These are phyloP conservation scores for Aureobasidium melanogenum DNA, from an alignment of 2,329 filamentous ascomycete species.

Conservation along the genomic window DNA sequence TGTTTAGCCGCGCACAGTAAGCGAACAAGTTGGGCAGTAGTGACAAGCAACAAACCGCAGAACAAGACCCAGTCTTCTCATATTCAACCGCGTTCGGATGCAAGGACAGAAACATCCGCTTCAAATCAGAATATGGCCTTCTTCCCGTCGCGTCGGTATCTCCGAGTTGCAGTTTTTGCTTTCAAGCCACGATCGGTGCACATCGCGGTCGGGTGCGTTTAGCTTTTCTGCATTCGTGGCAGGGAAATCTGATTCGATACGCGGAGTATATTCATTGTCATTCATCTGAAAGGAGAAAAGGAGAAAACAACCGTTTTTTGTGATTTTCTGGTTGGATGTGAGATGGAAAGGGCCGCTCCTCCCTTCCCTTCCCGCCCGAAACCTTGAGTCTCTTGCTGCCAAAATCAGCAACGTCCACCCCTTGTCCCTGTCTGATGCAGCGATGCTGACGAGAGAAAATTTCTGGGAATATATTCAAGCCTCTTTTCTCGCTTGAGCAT, in stretches of 20 bases:
- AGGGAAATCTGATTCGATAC: neutral
- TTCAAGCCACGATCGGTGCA: neutral
- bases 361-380: neutral
- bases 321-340: conserved; percentile 1
- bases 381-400: neutral
- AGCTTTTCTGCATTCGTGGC: neutral
- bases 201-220: neutral
- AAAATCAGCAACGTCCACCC: neutral
- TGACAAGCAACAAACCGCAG: neutral
- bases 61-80: neutral
- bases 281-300: neutral
- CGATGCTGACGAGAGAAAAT: neutral
- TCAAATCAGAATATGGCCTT: conserved; percentile 1
- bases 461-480: neutral
- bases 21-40: conserved; percentile 1
- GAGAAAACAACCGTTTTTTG: neutral
- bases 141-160: neutral
- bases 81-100: conserved; percentile 6
- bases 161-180: neutral
- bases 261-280: neutral
- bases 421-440: neutral
- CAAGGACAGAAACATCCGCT: neutral
- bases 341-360: conserved; percentile 6
- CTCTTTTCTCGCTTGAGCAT: neutral
- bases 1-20: conserved; percentile 7